Conservation (phyloP, 176 grass and related monocot species). For the Urochloa ruziziensis region DNA sequence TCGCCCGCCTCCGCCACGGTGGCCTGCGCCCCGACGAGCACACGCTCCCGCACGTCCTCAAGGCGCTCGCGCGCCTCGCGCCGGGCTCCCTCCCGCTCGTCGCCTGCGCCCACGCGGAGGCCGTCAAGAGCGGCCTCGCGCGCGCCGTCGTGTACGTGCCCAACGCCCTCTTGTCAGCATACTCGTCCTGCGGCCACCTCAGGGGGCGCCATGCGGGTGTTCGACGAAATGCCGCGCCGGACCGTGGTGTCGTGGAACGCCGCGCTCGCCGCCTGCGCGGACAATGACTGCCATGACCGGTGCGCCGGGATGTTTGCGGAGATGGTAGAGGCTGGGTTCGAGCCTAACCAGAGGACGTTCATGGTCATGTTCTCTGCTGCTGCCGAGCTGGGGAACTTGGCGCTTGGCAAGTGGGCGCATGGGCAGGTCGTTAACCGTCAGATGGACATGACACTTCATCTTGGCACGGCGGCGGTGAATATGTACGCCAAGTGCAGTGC, state of each 20-base stretch:
- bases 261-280: constrained; percentile 26
- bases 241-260: constrained; percentile 65
- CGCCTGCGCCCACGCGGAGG: constrained; percentile 37
- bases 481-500: constrained; percentile 63
- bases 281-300: neutral
- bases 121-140: constrained; percentile 42
- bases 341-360: constrained; percentile 45
- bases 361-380: constrained; percentile 51
- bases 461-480: constrained; percentile 46
- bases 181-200: constrained; percentile 33
- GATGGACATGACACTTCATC: constrained; percentile 42
- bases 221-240: constrained; percentile 51
- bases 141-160: constrained; percentile 40
- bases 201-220: constrained; percentile 27
- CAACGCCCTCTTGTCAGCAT: constrained; percentile 42
- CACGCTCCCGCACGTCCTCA: constrained; percentile 60
- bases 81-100: constrained; percentile 22
- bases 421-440: constrained; percentile 35
- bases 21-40: constrained; percentile 41
- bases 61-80: constrained; percentile 45
- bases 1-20: constrained; percentile 29
- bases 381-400: constrained; percentile 41
- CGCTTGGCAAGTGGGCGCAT: constrained; percentile 49
- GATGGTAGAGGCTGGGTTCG: constrained; percentile 40
- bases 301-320: constrained; percentile 5